These are phyloP conservation scores for Pythium coloratum DNA, from an alignment of 352 stramenopile genomes.

Conservation along the genomic window DNA sequence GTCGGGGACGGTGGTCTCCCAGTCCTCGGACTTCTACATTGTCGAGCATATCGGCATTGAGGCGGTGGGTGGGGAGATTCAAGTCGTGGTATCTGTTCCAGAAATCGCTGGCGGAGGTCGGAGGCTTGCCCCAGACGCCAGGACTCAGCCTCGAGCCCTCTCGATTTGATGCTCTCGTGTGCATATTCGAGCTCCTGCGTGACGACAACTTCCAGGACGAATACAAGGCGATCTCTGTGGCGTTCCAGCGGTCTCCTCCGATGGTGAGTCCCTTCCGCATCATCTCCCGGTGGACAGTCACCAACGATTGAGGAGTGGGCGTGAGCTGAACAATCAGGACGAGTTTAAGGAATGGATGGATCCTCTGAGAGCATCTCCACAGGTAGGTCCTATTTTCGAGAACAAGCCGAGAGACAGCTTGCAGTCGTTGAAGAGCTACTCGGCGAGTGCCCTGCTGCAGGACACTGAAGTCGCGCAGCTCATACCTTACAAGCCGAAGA, in stretches of 20 bases:
- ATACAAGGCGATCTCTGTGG: constrained; percentile 80
- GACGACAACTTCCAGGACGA: constrained; percentile 69
- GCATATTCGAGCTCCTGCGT: constrained; percentile 79
- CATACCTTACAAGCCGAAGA: no score
- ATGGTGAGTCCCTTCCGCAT: constrained; percentile 82
- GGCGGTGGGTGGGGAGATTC: constrained; percentile 65
- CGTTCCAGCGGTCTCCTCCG: constrained; percentile 79
- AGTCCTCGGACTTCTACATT: constrained; percentile 86
- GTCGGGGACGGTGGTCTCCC: constrained; percentile 71
- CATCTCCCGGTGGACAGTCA: constrained; percentile 80
- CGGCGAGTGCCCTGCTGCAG: constrained; percentile 7
- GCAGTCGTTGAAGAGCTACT: constrained; percentile 20
- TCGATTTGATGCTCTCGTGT: constrained; percentile 83
- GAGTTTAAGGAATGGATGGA: constrained; percentile 84
- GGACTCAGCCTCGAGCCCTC: constrained; percentile 78
- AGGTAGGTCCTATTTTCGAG: constrained; percentile 11
- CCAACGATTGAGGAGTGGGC: constrained; percentile 71
- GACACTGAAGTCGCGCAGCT: no score
- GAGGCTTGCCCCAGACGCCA: constrained; percentile 80
- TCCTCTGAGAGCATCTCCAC: no score
- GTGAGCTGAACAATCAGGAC: constrained; percentile 73
- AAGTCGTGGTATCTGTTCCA: constrained; percentile 86
- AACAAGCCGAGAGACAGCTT: constrained; percentile 49
- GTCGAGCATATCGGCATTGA: constrained; percentile 89
- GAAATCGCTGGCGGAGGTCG: constrained; percentile 79